Conservation (phyloP, 768 basidiomycete genomes). For the Lyophyllum atratum region DNA sequence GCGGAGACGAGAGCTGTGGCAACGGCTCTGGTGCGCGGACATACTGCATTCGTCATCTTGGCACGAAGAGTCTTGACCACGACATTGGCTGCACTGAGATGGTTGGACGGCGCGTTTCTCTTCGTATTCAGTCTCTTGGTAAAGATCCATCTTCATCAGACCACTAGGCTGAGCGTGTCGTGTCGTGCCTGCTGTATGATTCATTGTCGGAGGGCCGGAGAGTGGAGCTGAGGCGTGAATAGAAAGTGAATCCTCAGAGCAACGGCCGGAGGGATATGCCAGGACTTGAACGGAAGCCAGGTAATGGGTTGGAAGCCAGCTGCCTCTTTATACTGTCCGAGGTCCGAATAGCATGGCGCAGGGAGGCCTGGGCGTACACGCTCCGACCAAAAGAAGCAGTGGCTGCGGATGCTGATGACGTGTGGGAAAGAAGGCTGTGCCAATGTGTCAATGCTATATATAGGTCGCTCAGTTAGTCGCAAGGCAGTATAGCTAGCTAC, state of each 20-base stretch:
- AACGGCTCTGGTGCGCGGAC: background rate
- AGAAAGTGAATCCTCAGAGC: background rate
- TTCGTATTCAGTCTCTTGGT: background rate
- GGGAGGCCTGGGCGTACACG: too few species aligned
- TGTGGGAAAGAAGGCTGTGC: too few species aligned
- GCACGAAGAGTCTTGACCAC: background rate
- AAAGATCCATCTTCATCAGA: background rate
- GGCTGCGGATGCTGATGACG: too few species aligned
- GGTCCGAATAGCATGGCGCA: too few species aligned
- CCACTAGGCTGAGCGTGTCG: background rate
- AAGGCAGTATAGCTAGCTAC: too few species aligned
- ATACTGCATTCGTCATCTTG: background rate
- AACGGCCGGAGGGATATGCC: too few species aligned
- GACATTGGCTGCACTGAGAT: background rate
- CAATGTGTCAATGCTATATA: too few species aligned
- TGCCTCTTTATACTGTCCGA: background rate
- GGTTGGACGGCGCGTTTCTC: background rate
- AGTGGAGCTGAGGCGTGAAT: background rate
- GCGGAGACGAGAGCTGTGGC: slow-evolving; percentile 14
- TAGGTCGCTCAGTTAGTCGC: too few species aligned
- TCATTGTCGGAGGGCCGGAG: background rate
- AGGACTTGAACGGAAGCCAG: too few species aligned
- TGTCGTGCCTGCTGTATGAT: background rate
- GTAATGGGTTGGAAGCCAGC: background rate
- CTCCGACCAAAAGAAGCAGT: too few species aligned